These are phyloP conservation scores for Candida tibetensis DNA, from an alignment of 805 yeast genomes.

Conservation along the genomic window DNA sequence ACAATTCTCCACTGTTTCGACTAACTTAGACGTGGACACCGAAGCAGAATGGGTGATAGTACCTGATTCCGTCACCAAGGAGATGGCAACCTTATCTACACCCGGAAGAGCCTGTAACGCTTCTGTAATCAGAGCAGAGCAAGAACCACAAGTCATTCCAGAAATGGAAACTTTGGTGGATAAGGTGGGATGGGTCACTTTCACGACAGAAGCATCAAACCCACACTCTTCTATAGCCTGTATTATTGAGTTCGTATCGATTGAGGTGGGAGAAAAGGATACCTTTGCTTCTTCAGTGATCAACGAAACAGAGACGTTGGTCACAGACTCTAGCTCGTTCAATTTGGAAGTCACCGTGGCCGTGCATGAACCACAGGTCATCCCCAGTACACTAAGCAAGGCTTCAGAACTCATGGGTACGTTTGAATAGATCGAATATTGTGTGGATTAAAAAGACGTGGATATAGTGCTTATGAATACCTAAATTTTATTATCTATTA, in stretches of 20 bases:
- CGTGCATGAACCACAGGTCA: slow-evolving; percentile 28
- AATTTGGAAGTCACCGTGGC: slow-evolving; percentile 22
- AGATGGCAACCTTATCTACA: slow-evolving; percentile 56
- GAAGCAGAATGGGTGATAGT: slow-evolving; percentile 45
- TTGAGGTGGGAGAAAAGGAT: slow-evolving; percentile 12
- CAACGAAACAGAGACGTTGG: slow-evolving; percentile 20
- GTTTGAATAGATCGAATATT: not conserved
- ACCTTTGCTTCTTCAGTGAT: slow-evolving; percentile 29
- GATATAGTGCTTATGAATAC: too few species aligned
- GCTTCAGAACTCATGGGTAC: slow-evolving; percentile 5
- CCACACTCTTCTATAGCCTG: slow-evolving; percentile 47
- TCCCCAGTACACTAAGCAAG: slow-evolving; percentile 16
- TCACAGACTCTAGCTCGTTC: slow-evolving; percentile 13
- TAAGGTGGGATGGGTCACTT: slow-evolving; percentile 1
- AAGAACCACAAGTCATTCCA: slow-evolving; percentile 94
- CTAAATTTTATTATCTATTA: slow-evolving; percentile 13
- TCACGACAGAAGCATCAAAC: slow-evolving; percentile 43
- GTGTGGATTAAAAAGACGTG: too few species aligned
- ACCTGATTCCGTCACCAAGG: slow-evolving; percentile 76
- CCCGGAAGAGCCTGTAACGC: slow-evolving; percentile 51
- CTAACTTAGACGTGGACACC: slow-evolving; percentile 36
- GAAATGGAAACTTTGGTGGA: slow-evolving; percentile 26
- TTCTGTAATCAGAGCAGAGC: slow-evolving; percentile 63
- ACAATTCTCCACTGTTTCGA: slow-evolving; percentile 60
- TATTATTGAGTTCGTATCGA: slow-evolving; percentile 5